These are phyloP conservation scores for Yamadazyma dushanensis DNA, from an alignment of 1,139 yeast genomes.

Conservation along the genomic window DNA sequence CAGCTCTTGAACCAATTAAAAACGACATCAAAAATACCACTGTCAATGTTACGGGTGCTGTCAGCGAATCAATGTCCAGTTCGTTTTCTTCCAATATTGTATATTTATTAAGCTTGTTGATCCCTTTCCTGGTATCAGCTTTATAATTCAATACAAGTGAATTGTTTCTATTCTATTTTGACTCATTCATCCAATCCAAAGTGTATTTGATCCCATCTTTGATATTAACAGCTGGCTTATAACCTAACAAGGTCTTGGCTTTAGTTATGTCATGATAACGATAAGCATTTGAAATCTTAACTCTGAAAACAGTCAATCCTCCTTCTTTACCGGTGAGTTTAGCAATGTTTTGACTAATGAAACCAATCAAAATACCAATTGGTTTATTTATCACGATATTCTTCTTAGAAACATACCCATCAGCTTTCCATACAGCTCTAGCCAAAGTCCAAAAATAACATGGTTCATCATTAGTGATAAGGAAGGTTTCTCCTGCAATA, in stretches of 20 bases:
- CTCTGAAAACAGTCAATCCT: slow-evolving; percentile 95
- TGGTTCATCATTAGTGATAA: slow-evolving; percentile 92
- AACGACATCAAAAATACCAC: too few relatives aligned
- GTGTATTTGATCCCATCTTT: slow-evolving; percentile 83
- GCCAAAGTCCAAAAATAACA: slow-evolving; percentile 97
- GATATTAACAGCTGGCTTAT: slow-evolving; percentile 75
- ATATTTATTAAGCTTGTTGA: background rate
- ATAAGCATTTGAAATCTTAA: slow-evolving; percentile 87
- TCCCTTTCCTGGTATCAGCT: background rate
- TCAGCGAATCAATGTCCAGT: background rate
- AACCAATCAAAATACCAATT: slow-evolving; percentile 78
- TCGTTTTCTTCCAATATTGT: background rate
- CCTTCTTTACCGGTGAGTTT: slow-evolving; percentile 78
- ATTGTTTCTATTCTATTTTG: slow-evolving; percentile 16
- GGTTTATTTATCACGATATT: slow-evolving; percentile 71
- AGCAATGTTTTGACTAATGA: slow-evolving; percentile 72
- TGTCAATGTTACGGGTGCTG: slow-evolving; percentile 2
- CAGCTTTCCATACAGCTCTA: slow-evolving; percentile 95
- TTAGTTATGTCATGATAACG: slow-evolving; percentile 91
- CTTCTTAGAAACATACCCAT: slow-evolving; percentile 73
- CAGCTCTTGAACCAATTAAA: background rate
- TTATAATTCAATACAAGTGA: too few relatives aligned
- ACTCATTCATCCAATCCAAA: slow-evolving; percentile 86
- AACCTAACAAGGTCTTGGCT: slow-evolving; percentile 77
- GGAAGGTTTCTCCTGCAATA: slow-evolving; percentile 85